Percentiles rank a stretch among this genome's conserved stretches.
phyloP scores from a whole-genome alignment of 257 asterid genomes.

The Solanum acaule region DNA sequence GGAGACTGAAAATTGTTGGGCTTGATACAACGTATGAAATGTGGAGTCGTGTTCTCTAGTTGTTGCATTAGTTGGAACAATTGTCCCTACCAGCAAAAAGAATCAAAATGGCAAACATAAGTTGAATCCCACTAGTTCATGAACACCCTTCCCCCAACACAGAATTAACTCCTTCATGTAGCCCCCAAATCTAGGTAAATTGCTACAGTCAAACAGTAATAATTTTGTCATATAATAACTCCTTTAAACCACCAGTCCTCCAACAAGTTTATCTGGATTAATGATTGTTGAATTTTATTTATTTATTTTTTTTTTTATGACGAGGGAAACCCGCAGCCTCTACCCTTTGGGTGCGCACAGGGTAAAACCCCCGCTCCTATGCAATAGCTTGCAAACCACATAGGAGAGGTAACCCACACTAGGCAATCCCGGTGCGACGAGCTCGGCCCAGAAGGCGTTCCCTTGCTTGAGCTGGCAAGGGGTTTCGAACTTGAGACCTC shows the following conservation, averaged over 20 bases:
- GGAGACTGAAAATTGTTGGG: constrained; percentile 85
- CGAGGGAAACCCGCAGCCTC: too few species aligned
- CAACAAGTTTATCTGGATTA: background rate
- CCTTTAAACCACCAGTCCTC: background rate
- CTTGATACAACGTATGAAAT: constrained; percentile 96
- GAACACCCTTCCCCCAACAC: background rate
- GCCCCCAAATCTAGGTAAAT: background rate
- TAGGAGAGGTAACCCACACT: too few species aligned
- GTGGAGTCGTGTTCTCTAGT: constrained; percentile 87
- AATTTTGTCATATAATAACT: background rate
- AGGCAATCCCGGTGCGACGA: too few species aligned
- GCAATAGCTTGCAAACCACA: too few species aligned
- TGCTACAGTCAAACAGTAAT: background rate
- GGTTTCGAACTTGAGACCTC: too few species aligned
- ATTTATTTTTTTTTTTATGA: too few species aligned
- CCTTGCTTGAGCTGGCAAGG: too few species aligned
- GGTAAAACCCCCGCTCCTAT: too few species aligned
- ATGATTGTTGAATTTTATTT: background rate
- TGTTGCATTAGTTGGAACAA: constrained; percentile 91
- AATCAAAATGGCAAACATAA: background rate
- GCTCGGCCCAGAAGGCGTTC: too few species aligned
- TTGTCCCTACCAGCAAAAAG: constrained; percentile 52
- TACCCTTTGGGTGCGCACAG: too few species aligned
- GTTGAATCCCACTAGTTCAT: background rate
- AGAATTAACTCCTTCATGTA: background rate